phyloP scores from a whole-genome alignment of 139 green algal genomes.

The Chlamydomonas sp. region DNA sequence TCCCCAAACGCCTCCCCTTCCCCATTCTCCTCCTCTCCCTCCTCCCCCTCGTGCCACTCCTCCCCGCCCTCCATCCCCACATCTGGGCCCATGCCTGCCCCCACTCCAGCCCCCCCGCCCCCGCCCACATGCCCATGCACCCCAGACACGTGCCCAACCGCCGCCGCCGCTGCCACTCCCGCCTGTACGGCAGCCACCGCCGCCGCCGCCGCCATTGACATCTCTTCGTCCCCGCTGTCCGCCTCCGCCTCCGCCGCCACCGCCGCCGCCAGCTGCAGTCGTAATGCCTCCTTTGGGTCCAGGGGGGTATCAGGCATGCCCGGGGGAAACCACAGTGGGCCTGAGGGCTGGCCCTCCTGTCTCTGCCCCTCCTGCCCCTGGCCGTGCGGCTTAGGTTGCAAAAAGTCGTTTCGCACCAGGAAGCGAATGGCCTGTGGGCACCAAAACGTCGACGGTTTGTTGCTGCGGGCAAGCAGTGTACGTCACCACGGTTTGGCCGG shows the following conservation, averaged over 20 bases:
- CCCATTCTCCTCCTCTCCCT: neutral
- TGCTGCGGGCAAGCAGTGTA: no score
- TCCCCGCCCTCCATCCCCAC: neutral
- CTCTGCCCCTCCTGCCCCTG: neutral
- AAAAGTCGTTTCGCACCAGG: conserved; percentile 47
- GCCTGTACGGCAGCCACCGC: neutral
- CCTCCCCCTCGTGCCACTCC: neutral
- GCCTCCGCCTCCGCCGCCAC: neutral
- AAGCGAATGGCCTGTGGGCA: conserved; percentile 39
- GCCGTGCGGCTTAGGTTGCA: conserved; percentile 15
- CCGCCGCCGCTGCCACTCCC: neutral
- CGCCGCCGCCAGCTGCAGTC: conserved; percentile 30
- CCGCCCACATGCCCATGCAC: neutral
- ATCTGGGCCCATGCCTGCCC: neutral
- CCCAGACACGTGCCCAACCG: neutral
- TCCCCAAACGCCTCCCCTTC: neutral
- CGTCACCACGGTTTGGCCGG: no score
- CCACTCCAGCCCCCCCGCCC: neutral
- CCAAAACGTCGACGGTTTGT: no score
- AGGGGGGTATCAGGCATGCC: conserved; percentile 11
- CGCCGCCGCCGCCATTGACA: neutral
- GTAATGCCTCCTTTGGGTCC: conserved; percentile 12
- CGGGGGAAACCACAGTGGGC: conserved; percentile 18
- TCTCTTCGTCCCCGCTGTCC: neutral
- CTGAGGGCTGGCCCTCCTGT: neutral